Conservation (phyloP, 108 stramenopile species). For the Nitzschia inconspicua region DNA sequence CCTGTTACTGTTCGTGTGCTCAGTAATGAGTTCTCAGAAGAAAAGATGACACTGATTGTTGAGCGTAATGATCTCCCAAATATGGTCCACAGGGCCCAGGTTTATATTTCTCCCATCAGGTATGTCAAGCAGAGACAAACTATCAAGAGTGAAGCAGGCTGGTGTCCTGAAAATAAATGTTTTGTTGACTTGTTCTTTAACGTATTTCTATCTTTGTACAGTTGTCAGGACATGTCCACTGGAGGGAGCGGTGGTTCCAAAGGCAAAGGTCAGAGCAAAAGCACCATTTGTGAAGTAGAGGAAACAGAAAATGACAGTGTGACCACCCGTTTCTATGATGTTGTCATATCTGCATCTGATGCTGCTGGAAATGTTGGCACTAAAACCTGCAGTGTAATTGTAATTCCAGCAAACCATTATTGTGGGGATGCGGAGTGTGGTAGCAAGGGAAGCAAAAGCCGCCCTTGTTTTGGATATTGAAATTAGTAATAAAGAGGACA, state of each 20-base stretch:
- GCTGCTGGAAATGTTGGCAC: conserved; percentile 8
- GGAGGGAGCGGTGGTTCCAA: no score
- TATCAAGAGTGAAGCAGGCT: no score
- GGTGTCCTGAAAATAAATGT: no score
- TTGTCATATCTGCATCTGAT: conserved; percentile 14
- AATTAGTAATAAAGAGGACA: no score
- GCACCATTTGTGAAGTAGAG: background rate
- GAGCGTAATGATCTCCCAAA: background rate
- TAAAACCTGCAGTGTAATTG: conserved; percentile 15
- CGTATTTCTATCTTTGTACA: background rate
- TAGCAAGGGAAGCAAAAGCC: no score
- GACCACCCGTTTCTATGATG: conserved; percentile 18
- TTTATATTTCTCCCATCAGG: background rate
- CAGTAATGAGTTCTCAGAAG: background rate
- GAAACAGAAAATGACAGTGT: background rate
- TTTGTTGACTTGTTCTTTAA: no score
- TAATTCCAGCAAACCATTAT: no score
- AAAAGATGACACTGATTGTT: background rate
- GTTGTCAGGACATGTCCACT: background rate
- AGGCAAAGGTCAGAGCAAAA: no score
- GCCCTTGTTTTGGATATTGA: no score
- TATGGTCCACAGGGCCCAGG: background rate
- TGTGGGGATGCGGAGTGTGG: no score
- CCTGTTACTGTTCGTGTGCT: background rate
- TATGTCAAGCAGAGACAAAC: background rate